phyloP scores from a whole-genome alignment of 2,329 filamentous ascomycete genomes.

The Monilinia aucupariae region DNA sequence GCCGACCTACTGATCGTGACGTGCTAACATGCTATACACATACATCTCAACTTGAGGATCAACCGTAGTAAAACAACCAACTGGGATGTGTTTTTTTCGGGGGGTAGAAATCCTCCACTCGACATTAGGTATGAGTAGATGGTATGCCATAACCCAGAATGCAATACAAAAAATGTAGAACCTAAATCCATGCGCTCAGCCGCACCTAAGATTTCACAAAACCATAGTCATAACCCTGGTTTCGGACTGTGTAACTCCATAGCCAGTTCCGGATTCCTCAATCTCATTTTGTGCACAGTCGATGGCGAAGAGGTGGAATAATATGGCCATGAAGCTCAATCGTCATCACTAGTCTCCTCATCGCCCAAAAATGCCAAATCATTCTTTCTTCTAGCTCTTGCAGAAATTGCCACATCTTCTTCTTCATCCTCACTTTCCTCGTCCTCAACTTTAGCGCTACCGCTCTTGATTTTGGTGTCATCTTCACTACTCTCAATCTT shows the following conservation, averaged over 20 bases:
- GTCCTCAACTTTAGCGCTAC: slow-evolving; percentile 18
- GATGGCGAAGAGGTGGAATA: background rate
- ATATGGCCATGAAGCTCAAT: background rate
- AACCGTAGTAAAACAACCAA: background rate
- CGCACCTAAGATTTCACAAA: background rate
- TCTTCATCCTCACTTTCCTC: slow-evolving; percentile 32
- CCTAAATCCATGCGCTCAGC: background rate
- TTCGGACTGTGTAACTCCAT: background rate
- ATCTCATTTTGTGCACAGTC: background rate
- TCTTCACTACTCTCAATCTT: slow-evolving; percentile 33
- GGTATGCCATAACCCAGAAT: background rate
- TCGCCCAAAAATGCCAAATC: slow-evolving; percentile 63
- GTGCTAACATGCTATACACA: background rate
- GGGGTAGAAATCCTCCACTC: background rate
- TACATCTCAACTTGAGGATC: background rate
- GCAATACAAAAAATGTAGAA: background rate
- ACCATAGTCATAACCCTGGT: background rate
- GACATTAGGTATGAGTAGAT: background rate
- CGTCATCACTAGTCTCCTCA: slow-evolving; percentile 51
- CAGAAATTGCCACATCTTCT: background rate
- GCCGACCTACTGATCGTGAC: no score
- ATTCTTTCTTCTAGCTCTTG: slow-evolving; percentile 27
- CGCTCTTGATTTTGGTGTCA: slow-evolving; percentile 16
- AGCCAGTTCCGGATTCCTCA: background rate
- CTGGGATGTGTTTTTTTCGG: background rate